These are phyloP conservation scores for Kregervanrija delftensis DNA, from an alignment of 805 yeast genomes.

Conservation along the genomic window DNA sequence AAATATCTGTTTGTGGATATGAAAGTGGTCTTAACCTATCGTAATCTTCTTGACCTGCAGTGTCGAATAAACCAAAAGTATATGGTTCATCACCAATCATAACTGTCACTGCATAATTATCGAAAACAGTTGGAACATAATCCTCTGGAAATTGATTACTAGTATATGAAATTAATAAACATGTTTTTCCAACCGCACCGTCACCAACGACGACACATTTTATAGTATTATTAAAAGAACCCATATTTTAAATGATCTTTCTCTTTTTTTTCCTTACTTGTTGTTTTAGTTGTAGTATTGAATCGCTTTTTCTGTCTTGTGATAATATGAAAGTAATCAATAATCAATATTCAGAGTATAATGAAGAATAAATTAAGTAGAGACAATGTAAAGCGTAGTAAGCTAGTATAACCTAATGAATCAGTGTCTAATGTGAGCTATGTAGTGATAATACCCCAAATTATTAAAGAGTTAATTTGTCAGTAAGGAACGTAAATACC, in stretches of 20 bases:
- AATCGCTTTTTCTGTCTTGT: neutral
- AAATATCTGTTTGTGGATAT: constrained; percentile 88
- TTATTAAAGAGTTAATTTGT: too few species aligned
- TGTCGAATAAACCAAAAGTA: constrained; percentile 89
- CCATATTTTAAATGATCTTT: constrained; percentile 4
- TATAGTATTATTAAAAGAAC: constrained; percentile 35
- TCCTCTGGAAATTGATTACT: constrained; percentile 91
- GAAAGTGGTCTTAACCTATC: constrained; percentile 84
- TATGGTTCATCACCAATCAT: constrained; percentile 77
- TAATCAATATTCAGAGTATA: neutral
- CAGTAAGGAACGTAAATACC: too few species aligned
- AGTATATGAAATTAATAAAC: constrained; percentile 80
- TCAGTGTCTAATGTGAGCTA: too few species aligned
- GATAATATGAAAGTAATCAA: neutral
- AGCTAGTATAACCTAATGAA: neutral
- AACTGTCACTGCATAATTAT: constrained; percentile 82
- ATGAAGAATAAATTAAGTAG: neutral
- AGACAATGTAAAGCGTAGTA: neutral
- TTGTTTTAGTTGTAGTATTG: neutral
- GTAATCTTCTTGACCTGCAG: constrained; percentile 92
- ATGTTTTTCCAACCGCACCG: constrained; percentile 94
- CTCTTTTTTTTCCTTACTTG: neutral
- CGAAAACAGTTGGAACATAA: constrained; percentile 91
- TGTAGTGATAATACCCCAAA: too few species aligned
- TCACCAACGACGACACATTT: constrained; percentile 94